A percentile compares a stretch with the other conserved stretches of the same genome.
phyloP scores from a whole-genome alignment of 176 grass and related monocot species.

The Microstegium vimineum region DNA sequence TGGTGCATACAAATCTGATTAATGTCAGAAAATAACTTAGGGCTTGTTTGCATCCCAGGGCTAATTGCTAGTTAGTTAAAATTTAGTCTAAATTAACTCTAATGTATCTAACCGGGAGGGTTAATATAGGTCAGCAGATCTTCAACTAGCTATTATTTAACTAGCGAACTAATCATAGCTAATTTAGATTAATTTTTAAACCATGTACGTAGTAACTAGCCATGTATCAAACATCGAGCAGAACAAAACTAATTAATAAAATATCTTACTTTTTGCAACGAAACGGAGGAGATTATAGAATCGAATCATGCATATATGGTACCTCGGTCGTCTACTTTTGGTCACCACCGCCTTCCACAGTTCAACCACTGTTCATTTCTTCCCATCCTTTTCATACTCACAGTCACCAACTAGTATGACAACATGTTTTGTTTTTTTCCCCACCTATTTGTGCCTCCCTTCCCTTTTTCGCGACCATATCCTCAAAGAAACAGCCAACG shows the following conservation, averaged over 20 bases:
- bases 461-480: too few species aligned
- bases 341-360: not conserved
- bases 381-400: not conserved
- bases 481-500: too few species aligned
- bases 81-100: too few species aligned
- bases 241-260: not conserved
- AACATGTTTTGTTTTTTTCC: not conserved
- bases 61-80: too few species aligned
- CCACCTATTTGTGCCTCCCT: not conserved
- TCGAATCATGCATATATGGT: not conserved
- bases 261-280: not conserved
- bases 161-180: too few species aligned
- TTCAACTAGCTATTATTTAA: too few species aligned
- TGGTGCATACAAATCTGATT: not conserved
- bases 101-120: too few species aligned
- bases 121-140: too few species aligned
- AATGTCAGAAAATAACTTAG: not conserved
- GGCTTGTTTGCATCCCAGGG: too few species aligned
- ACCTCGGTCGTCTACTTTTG: not conserved
- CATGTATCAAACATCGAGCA: too few species aligned
- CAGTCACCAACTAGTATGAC: not conserved
- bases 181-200: too few species aligned
- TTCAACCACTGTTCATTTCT: not conserved
- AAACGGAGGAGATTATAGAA: not conserved
- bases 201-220: too few species aligned